Percentiles rank a stretch among this genome's conserved stretches.
Evolutionary conservation across 2,329 filamentous ascomycete genomes (phyloP).

Genomic region (Amesomyces nigricolor): DNA sequence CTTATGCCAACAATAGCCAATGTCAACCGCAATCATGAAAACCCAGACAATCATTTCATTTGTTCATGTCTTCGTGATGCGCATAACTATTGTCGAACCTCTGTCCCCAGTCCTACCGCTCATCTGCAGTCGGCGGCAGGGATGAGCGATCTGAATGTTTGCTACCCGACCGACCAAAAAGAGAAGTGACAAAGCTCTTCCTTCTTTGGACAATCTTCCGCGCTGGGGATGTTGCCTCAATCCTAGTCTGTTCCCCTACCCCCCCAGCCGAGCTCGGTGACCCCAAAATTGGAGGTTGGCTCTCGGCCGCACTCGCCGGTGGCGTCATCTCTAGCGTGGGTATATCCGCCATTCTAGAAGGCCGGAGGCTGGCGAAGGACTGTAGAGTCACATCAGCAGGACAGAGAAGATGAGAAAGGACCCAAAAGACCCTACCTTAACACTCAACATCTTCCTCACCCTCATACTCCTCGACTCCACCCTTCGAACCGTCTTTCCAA

Average conservation of each 20-base stretch:
- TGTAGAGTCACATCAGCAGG: background rate
- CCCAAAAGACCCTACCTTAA: constrained; percentile 29
- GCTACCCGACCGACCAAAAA: constrained; percentile 36
- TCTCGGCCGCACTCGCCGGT: constrained; percentile 22
- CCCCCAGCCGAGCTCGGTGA: background rate
- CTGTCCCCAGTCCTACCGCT: background rate
- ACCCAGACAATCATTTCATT: no score
- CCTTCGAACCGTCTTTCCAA: background rate
- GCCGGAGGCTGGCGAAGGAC: constrained; percentile 22
- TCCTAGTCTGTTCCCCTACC: background rate
- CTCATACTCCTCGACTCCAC: constrained; percentile 19
- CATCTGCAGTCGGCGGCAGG: constrained; percentile 11
- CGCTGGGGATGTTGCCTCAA: background rate
- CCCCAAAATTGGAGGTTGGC: constrained; percentile 13
- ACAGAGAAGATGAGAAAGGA: background rate
- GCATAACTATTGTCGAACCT: no score
- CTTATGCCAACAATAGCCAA: no score
- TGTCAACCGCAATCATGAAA: no score
- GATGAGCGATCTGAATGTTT: constrained; percentile 18
- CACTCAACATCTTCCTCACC: constrained; percentile 33
- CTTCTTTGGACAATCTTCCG: constrained; percentile 34
- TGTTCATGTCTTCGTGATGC: no score
- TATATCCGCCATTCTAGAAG: background rate
- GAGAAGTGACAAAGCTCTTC: constrained; percentile 43
- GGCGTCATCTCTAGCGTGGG: constrained; percentile 20